These are phyloP conservation scores for Fusarium pilosicola DNA, from an alignment of 2,329 filamentous ascomycete genomes.

Conservation along the genomic window DNA sequence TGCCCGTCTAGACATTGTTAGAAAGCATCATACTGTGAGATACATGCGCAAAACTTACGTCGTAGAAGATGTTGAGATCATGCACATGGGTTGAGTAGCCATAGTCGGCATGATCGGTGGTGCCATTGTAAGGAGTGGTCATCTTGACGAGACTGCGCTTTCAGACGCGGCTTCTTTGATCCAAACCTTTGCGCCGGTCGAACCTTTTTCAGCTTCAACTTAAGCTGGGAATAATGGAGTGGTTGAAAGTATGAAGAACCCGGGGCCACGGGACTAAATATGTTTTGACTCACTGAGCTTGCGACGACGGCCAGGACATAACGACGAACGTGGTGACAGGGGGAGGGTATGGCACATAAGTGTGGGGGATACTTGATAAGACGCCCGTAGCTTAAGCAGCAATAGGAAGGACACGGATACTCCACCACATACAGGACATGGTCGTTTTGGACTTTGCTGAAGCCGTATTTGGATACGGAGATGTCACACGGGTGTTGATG, in stretches of 20 bases:
- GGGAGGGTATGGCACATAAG: slow-evolving; percentile 34
- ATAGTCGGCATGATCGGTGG: slow-evolving; percentile 58
- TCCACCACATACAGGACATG: slow-evolving; percentile 7
- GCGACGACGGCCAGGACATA: slow-evolving; percentile 13
- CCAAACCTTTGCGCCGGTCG: slow-evolving; percentile 9
- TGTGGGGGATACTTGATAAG: slow-evolving; percentile 44
- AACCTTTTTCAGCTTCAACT: slow-evolving; percentile 18
- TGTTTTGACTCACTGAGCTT: slow-evolving; percentile 18
- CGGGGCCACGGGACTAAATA: slow-evolving; percentile 38
- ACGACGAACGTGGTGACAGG: slow-evolving; percentile 13
- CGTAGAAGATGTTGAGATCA: slow-evolving; percentile 88
- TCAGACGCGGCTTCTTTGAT: slow-evolving; percentile 23
- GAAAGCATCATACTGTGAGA: not conserved
- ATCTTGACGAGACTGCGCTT: slow-evolving; percentile 36
- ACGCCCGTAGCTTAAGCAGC: slow-evolving; percentile 35
- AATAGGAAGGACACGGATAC: slow-evolving; percentile 13
- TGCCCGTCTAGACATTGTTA: slow-evolving; percentile 67
- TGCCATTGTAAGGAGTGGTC: slow-evolving; percentile 61
- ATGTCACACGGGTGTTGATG: not conserved
- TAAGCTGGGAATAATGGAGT: slow-evolving; percentile 23
- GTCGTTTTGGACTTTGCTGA: not conserved
- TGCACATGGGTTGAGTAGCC: slow-evolving; percentile 62
- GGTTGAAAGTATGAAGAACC: slow-evolving; percentile 10
- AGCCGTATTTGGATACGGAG: not conserved
- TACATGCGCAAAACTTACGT: slow-evolving; percentile 59